phyloP scores from a whole-genome alignment of 805 yeast species.

The Suhomyces sp. region DNA sequence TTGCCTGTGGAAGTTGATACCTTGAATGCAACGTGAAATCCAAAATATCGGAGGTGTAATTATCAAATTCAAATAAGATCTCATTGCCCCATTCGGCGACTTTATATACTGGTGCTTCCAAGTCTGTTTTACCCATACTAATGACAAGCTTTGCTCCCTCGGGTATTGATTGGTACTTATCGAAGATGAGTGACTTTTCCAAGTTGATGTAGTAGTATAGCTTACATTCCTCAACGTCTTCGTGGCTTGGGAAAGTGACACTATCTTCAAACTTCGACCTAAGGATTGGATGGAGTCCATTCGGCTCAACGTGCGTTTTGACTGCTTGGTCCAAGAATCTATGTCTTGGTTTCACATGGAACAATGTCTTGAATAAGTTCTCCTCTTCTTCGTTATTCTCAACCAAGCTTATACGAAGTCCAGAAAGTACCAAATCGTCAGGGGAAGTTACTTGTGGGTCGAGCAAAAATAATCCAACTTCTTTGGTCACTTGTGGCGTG shows the following conservation, averaged over 20 bases:
- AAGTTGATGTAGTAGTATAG: conserved; percentile 33
- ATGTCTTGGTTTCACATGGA: conserved; percentile 44
- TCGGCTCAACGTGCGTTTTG: conserved; percentile 10
- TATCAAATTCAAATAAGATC: conserved; percentile 28
- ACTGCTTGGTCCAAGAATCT: conserved; percentile 13
- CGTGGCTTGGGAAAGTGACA: conserved; percentile 15
- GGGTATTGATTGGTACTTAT: conserved; percentile 36
- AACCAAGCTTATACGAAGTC: conserved; percentile 32
- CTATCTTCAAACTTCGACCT: conserved; percentile 12
- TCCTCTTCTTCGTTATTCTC: conserved; percentile 15
- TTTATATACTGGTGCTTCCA: conserved; percentile 42
- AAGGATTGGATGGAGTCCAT: conserved; percentile 41
- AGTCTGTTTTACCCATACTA: conserved; percentile 32
- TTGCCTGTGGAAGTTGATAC: conserved; percentile 33
- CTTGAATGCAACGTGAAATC: conserved; percentile 39
- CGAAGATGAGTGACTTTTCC: conserved; percentile 34
- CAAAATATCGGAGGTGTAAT: conserved; percentile 10
- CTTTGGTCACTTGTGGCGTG: conserved; percentile 17
- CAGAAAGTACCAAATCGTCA: conserved; percentile 38
- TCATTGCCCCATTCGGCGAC: conserved; percentile 42
- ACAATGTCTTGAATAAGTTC: conserved; percentile 34
- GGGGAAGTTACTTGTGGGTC: conserved; percentile 25
- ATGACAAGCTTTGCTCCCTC: conserved; percentile 21
- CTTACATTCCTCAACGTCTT: conserved; percentile 29
- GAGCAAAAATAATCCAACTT: conserved; percentile 37